Base-by-base conservation (phyloP, 1,139 yeast genomes). In the Yarrowia galli region DNA sequence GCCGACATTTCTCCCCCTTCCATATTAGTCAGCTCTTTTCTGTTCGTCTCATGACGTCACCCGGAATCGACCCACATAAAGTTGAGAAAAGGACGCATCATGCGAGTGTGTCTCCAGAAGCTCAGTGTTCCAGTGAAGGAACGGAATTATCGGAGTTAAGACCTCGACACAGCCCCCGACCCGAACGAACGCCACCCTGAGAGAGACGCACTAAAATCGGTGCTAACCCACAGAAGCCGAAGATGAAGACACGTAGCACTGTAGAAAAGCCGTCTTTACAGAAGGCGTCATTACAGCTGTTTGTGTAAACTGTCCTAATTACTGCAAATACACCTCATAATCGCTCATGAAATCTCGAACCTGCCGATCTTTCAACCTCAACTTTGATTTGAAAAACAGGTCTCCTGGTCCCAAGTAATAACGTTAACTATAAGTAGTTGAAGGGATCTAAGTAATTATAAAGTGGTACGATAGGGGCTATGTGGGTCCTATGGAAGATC, bases 11-110 rank as follows among this genome's bases (percentile, higher is more conserved):
- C 51, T 13, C 22, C 53, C 18, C n/a, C 23, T 9, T 0, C n/a
- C 35, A 15, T 4, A 15, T 32, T 46, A 23, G n/a, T 16, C 49
- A 10, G 20, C 15, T 7, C 49, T 35, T n/a, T n/a, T n/a, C n/a
- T n/a, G n/a, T n/a, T n/a, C n/a, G n/a, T n/a, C n/a, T n/a, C n/a
- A 32, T 49, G 56, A 49, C 56, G 56, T 49, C 58, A 53, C 9
- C 13, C 23, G 9, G 9, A 28, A 28, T 28, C 32, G 32, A 28
- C 32, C 6, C 32, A 28, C 45, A 42, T 42, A 42, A 36, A 36
- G 43, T 40, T n/a, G 43, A 36, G 7, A 1, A 32, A 48, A 48
- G 38, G 10, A 28, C 23, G 36, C 54, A 51, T 43, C 46, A 20
- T 40, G 43, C n/a, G 8, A 4, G 25, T n/a, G n/a, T n/a, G n/a